Evolutionary conservation across 2,329 filamentous ascomycete genomes (phyloP).

Genomic region (Cladophialophora exuberans): DNA sequence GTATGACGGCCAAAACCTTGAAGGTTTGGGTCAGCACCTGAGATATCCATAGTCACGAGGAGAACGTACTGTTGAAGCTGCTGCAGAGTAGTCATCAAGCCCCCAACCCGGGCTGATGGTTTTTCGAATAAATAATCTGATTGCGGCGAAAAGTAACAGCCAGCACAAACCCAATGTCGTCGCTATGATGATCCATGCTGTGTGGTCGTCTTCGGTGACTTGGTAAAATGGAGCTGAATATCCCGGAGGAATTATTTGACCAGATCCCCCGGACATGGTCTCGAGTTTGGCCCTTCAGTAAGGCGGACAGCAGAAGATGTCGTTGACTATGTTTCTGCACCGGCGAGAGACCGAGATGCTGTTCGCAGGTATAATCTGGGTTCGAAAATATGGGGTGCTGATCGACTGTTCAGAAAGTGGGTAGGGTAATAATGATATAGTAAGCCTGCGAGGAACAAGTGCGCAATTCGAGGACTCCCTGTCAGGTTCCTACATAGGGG

Average conservation of each 20-base stretch:
- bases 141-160: conserved; percentile 41
- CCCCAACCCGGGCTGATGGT: conserved; percentile 40
- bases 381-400: background rate
- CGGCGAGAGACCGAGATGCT: background rate
- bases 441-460: too few relatives aligned
- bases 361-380: background rate
- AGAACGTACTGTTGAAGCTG: too few relatives aligned
- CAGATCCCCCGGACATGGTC: background rate
- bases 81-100: conserved; percentile 39
- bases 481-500: background rate
- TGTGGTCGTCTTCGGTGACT: conserved; percentile 45
- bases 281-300: background rate
- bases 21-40: background rate
- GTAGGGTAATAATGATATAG: too few relatives aligned
- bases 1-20: conserved; percentile 38
- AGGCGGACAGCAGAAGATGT: too few relatives aligned
- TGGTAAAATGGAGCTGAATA: conserved; percentile 43
- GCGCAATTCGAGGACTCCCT: too few relatives aligned
- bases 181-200: conserved; percentile 44
- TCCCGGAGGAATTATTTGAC: conserved; percentile 36
- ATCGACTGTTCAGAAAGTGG: background rate
- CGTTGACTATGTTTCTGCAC: too few relatives aligned
- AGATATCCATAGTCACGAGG: too few relatives aligned
- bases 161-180: conserved; percentile 43
- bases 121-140: conserved; percentile 43